Evolutionary conservation across 495 filamentous ascomycete species (phyloP), one percentile per base, ranked within the genome.

Genomic region (Symbiotaphrina buchneri): DNA sequence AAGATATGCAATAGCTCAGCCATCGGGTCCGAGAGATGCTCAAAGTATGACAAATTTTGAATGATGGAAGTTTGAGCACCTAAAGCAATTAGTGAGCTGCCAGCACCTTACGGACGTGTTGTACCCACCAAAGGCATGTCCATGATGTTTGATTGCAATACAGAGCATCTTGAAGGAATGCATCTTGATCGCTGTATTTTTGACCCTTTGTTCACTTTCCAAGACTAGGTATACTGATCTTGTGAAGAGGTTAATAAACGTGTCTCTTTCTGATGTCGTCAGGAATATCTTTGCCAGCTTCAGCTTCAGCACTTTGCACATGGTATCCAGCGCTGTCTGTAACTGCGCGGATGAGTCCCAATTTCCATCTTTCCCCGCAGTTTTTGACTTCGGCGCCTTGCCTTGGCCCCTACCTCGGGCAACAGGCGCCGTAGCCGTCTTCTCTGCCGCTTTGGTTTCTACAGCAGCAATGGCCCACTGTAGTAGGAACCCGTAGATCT

Each of bases 11-110:
- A 56, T 42, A 95, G 92, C 49, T 99, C 87, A 14, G 87, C 90
- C 87, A 99, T 99, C 0, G 90, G 90, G 47, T 99, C 87, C 0
- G 87, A 82, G 10, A 99, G 54, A 48, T 99, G 87, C 49, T 99
- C 87, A 36, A 94, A 99, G 51, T 99, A 99, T 0, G 90, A 87
- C 34, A 99, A 54, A 42, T 83, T 95, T 45, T 95, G 87, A 28
- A 94, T 78, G 46, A 95, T 92, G 6, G 83, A 90, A 4, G 90
- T 95, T 66, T 95, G 87, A 14, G 87, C 90, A 28, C 80, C 85
- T 93, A 36, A n/a, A 19, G 14, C 10, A 29, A 22, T 10, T 30
- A 16, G 27, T 14, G 28, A 26, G n/a, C 4, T 21, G 21, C 13
- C 10, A 11, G 7, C 6, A 2, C 11, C 31, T 49, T 24, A 55